Evolutionary conservation across 768 basidiomycete species (phyloP).

Genomic region (Leccinum broughii): DNA sequence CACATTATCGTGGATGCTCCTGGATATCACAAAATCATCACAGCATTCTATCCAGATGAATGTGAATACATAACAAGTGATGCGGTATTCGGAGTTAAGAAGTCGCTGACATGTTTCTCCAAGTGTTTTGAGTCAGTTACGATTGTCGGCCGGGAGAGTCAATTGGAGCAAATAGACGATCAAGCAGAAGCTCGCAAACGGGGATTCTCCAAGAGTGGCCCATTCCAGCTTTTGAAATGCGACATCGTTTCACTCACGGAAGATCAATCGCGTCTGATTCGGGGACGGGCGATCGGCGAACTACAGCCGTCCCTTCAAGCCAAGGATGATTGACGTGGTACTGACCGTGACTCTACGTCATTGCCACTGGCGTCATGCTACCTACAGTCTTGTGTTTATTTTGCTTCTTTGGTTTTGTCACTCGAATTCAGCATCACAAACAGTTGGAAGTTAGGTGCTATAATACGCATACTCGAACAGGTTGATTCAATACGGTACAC

Average conservation of each 20-base stretch:
- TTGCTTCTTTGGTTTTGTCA: background rate
- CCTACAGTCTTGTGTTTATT: too few relatives aligned
- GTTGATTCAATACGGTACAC: background rate
- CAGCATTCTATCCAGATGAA: constrained; percentile 73
- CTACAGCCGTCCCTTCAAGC: background rate
- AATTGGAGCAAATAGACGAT: constrained; percentile 54
- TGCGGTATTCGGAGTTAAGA: constrained; percentile 80
- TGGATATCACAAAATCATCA: constrained; percentile 71
- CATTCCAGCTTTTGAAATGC: constrained; percentile 48
- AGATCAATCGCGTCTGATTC: constrained; percentile 39
- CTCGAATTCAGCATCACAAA: background rate
- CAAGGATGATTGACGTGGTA: background rate
- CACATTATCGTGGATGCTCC: constrained; percentile 72
- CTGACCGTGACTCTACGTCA: too few relatives aligned
- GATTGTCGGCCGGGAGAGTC: constrained; percentile 33
- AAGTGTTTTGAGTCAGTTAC: background rate
- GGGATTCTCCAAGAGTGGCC: constrained; percentile 43
- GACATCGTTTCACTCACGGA: constrained; percentile 49
- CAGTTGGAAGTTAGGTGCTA: background rate
- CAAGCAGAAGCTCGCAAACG: constrained; percentile 53
- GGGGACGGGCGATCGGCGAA: constrained; percentile 19
- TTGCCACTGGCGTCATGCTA: background rate
- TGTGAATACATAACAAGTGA: constrained; percentile 69
- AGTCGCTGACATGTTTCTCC: constrained; percentile 44
- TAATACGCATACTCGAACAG: background rate